Base-by-base conservation (phyloP, 2,329 filamentous ascomycete species). In the Colletotrichum limetticola region DNA sequence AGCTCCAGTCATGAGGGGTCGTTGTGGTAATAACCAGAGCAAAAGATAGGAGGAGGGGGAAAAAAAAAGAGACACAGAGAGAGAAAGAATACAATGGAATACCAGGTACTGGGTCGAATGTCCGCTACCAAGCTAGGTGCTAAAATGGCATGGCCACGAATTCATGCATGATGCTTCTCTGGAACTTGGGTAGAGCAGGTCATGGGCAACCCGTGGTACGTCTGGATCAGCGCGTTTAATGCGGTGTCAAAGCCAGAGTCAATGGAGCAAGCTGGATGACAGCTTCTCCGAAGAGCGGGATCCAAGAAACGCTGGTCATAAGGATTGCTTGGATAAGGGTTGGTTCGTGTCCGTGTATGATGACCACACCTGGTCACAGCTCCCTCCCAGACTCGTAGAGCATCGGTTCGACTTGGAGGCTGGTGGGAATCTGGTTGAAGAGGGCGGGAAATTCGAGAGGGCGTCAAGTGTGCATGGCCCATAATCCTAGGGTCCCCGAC, bases 71-170 rank as follows among this genome's bases (percentile, higher is more conserved):
- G 14, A 42, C 0, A 42, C 8, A 64, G 64, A 66, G 60, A 74
- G 63, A 66, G 46, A 68, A 60, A 74, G 74, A 72, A 75, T 66
- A 74, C 74, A 74, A 74, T 78, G 68, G 73, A 78, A 76, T 74
- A 78, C 75, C 77, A 70, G 72, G 75, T 77, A 78, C 78, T 81
- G 80, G 78, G 78, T 80, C 79, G 78, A 78, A 77, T 81, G 79
- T 55, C 30, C 14, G 30, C 70, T 49, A 60, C 57, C n/a, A 55
- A 53, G 59, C 78, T 80, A 80, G 80, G 77, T 78, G 81, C 80
- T 78, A 77, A 79, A 78, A 80, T 80, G 79, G 78, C 80, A 82
- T 80, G 79, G 81, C 82, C 83, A 85, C 84, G 82, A 84, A 84
- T 81, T 81, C 83, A 81, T 86, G 85, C 85, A 86, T 85, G 79